phyloP scores from a whole-genome alignment of 2,329 filamentous ascomycete species.

The Fusarium sp. region DNA sequence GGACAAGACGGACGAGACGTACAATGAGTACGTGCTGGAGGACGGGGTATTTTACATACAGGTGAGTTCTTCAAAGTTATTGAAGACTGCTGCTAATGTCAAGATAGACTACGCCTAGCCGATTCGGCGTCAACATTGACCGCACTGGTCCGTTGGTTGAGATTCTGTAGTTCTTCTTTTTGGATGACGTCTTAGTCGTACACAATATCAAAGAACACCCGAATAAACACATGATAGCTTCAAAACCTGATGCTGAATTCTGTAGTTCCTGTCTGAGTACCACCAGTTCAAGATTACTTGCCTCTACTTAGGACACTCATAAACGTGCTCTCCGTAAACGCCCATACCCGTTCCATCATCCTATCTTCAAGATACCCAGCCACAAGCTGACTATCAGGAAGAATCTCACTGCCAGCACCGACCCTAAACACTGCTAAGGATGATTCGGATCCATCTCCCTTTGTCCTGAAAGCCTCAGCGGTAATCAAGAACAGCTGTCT shows the following conservation, averaged over 20 bases:
- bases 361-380: neutral
- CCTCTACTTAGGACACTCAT: neutral
- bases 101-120: neutral
- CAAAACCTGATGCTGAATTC: too few species aligned
- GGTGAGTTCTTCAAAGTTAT: neutral
- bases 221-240: neutral
- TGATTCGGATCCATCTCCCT: neutral
- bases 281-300: neutral
- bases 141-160: neutral
- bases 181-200: neutral
- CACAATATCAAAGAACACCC: neutral
- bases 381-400: neutral
- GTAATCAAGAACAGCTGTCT: neutral
- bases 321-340: neutral
- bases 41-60: neutral
- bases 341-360: neutral
- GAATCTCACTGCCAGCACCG: neutral
- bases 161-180: neutral
- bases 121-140: neutral
- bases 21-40: neutral
- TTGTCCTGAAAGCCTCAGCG: neutral
- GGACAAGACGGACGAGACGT: neutral
- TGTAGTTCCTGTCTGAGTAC: neutral
- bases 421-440: neutral
- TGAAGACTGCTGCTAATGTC: neutral